Base-by-base conservation (phyloP, 2,329 filamentous ascomycete genomes). In the Alternaria alternata region DNA sequence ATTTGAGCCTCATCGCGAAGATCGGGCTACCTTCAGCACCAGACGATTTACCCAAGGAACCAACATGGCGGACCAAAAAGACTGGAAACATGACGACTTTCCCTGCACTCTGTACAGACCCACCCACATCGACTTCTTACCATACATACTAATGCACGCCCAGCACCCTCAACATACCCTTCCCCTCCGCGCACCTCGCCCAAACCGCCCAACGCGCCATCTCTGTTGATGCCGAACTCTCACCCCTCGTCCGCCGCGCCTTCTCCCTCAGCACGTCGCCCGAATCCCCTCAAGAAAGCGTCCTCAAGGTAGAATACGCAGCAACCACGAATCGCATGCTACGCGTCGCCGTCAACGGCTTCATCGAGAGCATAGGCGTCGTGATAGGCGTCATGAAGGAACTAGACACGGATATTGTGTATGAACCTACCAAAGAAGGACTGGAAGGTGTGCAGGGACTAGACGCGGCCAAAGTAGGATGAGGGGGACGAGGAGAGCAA, bases 241-340 rank as follows among this genome's bases (percentile, higher is more conserved):
- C 94, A 1, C 87, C 91, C 14, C 86, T 95, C 11, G 94, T 98
- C 56, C 86, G 84, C 46, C 89, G 94, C 58, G 83, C 85, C 2
- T 90, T 97, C 66, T 83, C 85, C 41, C 82, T 93, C 51, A 79
- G 72, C 24, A 62, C 68, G 4, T 54, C 58, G 16, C 28, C 59
- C 42, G 7, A 43, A 65, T 38, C 59, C 65, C 16, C 54, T 14
- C 59, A 68, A 16, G 64, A 76, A 77, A 68, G 81, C 1, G 79
- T 94, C 5, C 83, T 98, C 49, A 84, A 86, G 61, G 90, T 92
- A 9, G 86, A 90, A 61, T 98, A 98, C 80, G 86, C 85, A 55
- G 95, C 95, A 1, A 93, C 93, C 0, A 98, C 95, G 20, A 97
- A 97, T 76, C 90, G 95, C 68, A 98, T 98, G 94, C 85, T 99